Evolutionary conservation across 208 protist genomes (phyloP).

Genomic region (Trichomonas vaginalis): DNA sequence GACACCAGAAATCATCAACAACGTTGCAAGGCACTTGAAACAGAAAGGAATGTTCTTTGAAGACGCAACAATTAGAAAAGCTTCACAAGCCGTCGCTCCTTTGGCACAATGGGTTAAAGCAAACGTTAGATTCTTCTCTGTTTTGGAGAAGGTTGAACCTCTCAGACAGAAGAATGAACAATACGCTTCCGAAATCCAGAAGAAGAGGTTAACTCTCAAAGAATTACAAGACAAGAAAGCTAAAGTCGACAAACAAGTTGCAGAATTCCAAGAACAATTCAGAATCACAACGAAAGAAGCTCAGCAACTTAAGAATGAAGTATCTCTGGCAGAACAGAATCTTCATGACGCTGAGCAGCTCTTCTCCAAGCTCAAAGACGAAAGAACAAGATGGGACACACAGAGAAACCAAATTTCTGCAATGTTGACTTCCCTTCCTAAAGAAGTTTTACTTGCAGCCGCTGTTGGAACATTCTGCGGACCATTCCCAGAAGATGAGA

Average conservation of each 20-base stretch:
- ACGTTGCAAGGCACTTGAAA: slow-evolving; percentile 67
- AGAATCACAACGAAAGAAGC: slow-evolving; percentile 72
- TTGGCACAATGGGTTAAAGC: slow-evolving; percentile 86
- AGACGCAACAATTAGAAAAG: slow-evolving; percentile 62
- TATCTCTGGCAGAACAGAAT: slow-evolving; percentile 65
- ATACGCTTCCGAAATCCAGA: slow-evolving; percentile 5
- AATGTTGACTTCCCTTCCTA: slow-evolving; percentile 52
- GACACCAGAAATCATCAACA: slow-evolving; percentile 41
- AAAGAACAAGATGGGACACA: slow-evolving; percentile 71
- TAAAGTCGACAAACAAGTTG: neutral
- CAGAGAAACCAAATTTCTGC: slow-evolving; percentile 58
- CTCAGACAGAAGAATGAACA: neutral
- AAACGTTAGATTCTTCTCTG: slow-evolving; percentile 76
- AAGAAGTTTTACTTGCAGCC: slow-evolving; percentile 25
- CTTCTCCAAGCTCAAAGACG: slow-evolving; percentile 70
- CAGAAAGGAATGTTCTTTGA: slow-evolving; percentile 69
- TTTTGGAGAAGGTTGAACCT: slow-evolving; percentile 56
- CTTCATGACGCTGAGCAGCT: slow-evolving; percentile 65
- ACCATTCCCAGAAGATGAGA: slow-evolving; percentile 24
- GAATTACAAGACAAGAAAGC: neutral
- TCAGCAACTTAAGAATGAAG: slow-evolving; percentile 56
- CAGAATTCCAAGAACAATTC: slow-evolving; percentile 51
- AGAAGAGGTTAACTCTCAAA: neutral
- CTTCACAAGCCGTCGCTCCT: slow-evolving; percentile 71
- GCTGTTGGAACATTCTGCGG: slow-evolving; percentile 75